Percentiles rank a stretch among this genome's conserved stretches.
Conservation (phyloP, 140 eudicot species). For the Cichorium intybus region DNA sequence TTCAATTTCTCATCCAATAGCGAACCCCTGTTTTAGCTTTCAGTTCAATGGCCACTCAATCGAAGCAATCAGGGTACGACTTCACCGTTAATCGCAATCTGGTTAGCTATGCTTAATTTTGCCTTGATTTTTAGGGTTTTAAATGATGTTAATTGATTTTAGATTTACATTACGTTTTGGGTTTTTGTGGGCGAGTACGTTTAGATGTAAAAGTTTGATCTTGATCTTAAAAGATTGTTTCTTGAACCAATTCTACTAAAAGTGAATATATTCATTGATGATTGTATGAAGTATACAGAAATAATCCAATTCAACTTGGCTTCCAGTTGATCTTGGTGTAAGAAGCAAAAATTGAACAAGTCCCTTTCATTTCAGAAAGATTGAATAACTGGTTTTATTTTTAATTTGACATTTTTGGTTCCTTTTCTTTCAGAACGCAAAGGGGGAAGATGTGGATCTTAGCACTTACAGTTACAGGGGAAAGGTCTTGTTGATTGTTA, state of each 20-base stretch:
- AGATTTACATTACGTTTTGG: not conserved
- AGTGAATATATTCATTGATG: not conserved
- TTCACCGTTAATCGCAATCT: constrained; percentile 50
- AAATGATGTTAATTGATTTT: constrained; percentile 6
- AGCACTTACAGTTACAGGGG: constrained; percentile 85
- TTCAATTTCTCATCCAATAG: constrained; percentile 21
- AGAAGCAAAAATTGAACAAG: no score
- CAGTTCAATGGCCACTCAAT: constrained; percentile 60
- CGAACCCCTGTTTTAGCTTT: constrained; percentile 19
- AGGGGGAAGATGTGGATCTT: constrained; percentile 81
- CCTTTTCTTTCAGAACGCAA: constrained; percentile 60
- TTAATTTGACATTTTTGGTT: not conserved
- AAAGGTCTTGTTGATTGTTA: constrained; percentile 78
- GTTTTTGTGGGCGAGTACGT: not conserved
- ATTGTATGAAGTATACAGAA: not conserved
- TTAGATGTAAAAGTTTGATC: constrained; percentile 9
- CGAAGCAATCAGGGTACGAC: constrained; percentile 66
- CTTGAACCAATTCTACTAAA: not conserved
- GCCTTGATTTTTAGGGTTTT: constrained; percentile 14
- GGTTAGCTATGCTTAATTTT: not conserved
- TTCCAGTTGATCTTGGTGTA: no score
- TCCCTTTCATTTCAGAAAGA: no score
- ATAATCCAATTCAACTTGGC: not conserved
- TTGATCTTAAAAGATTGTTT: constrained; percentile 13
- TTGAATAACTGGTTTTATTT: not conserved